Percentiles rank a stretch among this genome's conserved stretches.
phyloP scores from a whole-genome alignment of 768 basidiomycete species.

The Phallus indusiatus region DNA sequence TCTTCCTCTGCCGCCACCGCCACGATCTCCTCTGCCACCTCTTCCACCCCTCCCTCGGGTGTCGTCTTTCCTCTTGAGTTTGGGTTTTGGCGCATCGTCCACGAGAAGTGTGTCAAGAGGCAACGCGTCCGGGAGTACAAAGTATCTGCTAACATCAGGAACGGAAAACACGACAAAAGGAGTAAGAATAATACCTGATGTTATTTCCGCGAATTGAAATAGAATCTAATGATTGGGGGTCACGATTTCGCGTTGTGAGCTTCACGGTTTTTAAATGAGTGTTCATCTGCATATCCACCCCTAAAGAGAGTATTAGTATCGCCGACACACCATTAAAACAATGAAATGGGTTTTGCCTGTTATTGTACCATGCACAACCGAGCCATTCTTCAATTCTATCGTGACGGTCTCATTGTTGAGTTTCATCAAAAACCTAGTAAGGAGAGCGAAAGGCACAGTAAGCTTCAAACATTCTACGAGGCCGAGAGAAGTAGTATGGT shows the following conservation, averaged over 20 bases:
- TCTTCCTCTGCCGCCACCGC: slow-evolving; percentile 42
- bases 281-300: slow-evolving; percentile 99
- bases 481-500: background rate
- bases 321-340: background rate
- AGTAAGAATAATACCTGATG: slow-evolving; percentile 41
- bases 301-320: slow-evolving; percentile 30
- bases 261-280: slow-evolving; percentile 97
- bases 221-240: slow-evolving; percentile 77
- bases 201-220: slow-evolving; percentile 96
- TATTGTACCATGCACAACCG: slow-evolving; percentile 91
- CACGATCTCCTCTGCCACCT: slow-evolving; percentile 33
- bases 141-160: slow-evolving; percentile 37
- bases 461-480: background rate
- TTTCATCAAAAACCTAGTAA: slow-evolving; percentile 92
- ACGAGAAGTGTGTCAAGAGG: slow-evolving; percentile 95
- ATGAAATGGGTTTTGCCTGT: slow-evolving; percentile 57
- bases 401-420: slow-evolving; percentile 99
- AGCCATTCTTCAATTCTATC: slow-evolving; percentile 96
- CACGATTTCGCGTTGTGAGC: slow-evolving; percentile 87
- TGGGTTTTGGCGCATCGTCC: slow-evolving; percentile 96
- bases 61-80: slow-evolving; percentile 84
- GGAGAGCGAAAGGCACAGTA: slow-evolving; percentile 11
- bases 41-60: slow-evolving; percentile 51
- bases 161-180: background rate
- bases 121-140: slow-evolving; percentile 93